Conservation (phyloP, 306 rosid genomes). For the Malus domestica region DNA sequence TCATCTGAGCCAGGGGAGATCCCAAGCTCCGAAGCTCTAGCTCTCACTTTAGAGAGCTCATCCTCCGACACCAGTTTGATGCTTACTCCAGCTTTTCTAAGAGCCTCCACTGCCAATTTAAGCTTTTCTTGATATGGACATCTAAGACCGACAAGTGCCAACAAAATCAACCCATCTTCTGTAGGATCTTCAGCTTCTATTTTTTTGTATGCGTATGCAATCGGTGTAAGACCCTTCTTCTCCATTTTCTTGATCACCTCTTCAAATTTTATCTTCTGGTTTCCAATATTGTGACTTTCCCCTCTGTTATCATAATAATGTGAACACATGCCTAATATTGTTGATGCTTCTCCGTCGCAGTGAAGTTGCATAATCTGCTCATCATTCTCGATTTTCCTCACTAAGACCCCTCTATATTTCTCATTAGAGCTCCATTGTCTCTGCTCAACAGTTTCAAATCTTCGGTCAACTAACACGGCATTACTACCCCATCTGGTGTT, state of each 20-base stretch:
- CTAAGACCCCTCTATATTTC: conserved; percentile 28
- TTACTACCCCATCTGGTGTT: conserved; percentile 7
- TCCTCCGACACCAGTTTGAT: conserved; percentile 55
- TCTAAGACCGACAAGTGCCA: conserved; percentile 46
- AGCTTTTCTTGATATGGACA: conserved; percentile 10
- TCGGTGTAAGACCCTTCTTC: conserved; percentile 32
- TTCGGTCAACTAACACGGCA: background rate
- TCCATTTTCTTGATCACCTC: conserved; percentile 32
- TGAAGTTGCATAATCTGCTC: conserved; percentile 31
- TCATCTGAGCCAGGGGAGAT: conserved; percentile 1
- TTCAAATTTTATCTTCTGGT: conserved; percentile 16
- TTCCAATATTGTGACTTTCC: conserved; percentile 24
- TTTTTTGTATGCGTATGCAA: conserved; percentile 52
- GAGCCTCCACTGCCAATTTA: conserved; percentile 20
- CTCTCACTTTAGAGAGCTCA: conserved; percentile 25
- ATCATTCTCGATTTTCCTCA: conserved; percentile 11
- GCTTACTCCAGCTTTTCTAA: conserved; percentile 17
- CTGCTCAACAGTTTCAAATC: background rate
- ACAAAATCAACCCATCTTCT: conserved; percentile 38
- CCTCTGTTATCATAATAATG: conserved; percentile 35
- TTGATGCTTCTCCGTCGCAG: conserved; percentile 47
- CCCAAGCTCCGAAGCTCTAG: conserved; percentile 41
- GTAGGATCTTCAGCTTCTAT: conserved; percentile 18
- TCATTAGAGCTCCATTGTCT: conserved; percentile 14
- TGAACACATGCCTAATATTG: conserved; percentile 49